Conservation (phyloP, 257 asterid genomes). For the Mitragyna speciosa region DNA sequence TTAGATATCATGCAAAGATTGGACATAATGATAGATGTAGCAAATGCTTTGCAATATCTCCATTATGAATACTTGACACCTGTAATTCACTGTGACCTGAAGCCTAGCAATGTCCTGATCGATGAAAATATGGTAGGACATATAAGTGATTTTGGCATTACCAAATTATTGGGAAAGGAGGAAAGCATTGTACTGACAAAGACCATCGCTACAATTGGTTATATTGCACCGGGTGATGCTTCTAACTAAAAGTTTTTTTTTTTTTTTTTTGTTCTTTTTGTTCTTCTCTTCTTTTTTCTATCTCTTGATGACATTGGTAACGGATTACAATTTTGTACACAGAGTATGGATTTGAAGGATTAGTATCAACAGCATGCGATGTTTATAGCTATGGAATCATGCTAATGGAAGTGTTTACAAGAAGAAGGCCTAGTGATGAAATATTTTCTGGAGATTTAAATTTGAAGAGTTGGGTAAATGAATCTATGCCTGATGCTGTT, state of each 20-base stretch:
- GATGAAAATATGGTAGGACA: constrained; percentile 12
- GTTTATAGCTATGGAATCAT: constrained; percentile 13
- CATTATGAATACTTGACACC: constrained; percentile 10
- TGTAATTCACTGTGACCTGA: constrained; percentile 18
- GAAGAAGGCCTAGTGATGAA: constrained; percentile 11
- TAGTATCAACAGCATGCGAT: background rate
- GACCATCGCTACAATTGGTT: constrained; percentile 12
- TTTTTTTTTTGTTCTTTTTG: no score
- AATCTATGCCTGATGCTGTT: background rate
- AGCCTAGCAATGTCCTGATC: constrained; percentile 17
- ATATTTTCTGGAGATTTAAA: background rate
- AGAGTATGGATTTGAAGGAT: constrained; percentile 15
- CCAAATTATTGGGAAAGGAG: constrained; percentile 10
- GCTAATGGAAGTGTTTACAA: constrained; percentile 6
- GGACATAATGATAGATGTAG: constrained; percentile 6
- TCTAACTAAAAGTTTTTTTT: background rate
- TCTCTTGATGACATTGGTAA: no score
- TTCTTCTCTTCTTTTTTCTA: no score
- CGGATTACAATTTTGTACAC: background rate
- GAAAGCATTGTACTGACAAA: background rate
- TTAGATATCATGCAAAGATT: constrained; percentile 4
- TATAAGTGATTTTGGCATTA: constrained; percentile 22
- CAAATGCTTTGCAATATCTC: constrained; percentile 12
- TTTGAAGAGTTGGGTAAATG: constrained; percentile 15
- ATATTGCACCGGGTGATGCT: constrained; percentile 15